These are phyloP conservation scores for Dryadomyces sulphureus DNA, from an alignment of 2,329 filamentous ascomycete species.

Conservation along the genomic window DNA sequence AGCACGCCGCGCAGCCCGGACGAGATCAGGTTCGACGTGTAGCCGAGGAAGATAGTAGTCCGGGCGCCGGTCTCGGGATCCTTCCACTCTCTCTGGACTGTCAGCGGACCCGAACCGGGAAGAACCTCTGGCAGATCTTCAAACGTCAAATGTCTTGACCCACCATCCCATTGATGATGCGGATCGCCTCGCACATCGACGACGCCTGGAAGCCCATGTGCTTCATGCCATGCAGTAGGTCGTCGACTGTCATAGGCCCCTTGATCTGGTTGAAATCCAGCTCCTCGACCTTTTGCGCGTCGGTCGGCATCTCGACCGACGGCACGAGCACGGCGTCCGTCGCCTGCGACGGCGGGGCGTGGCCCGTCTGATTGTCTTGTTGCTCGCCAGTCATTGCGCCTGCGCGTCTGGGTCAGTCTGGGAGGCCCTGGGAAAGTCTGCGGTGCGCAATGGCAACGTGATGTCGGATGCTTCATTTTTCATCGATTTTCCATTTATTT, in stretches of 20 bases:
- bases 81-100: conserved; percentile 51
- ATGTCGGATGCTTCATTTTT: too few species aligned
- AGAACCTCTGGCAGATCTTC: background rate
- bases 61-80: conserved; percentile 64
- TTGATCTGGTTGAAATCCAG: conserved; percentile 82
- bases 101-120: background rate
- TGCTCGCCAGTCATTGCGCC: background rate
- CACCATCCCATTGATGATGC: conserved; percentile 95
- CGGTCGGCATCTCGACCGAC: conserved; percentile 68
- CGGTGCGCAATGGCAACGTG: too few species aligned
- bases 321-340: conserved; percentile 74
- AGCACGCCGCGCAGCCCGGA: conserved; percentile 85
- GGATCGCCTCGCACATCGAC: conserved; percentile 70
- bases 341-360: conserved; percentile 42
- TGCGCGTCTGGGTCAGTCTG: too few species aligned
- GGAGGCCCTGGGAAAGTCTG: too few species aligned
- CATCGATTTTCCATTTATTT: too few species aligned
- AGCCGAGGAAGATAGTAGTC: conserved; percentile 93
- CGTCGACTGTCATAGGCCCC: conserved; percentile 66
- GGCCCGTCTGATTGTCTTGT: conserved; percentile 7
- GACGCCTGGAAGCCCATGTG: conserved; percentile 64
- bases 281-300: conserved; percentile 69
- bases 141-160: conserved; percentile 9
- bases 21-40: conserved; percentile 95
- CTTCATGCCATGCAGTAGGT: conserved; percentile 68